Evolutionary conservation across 2,329 filamentous ascomycete genomes (phyloP).

Genomic region (Fusarium sp.): DNA sequence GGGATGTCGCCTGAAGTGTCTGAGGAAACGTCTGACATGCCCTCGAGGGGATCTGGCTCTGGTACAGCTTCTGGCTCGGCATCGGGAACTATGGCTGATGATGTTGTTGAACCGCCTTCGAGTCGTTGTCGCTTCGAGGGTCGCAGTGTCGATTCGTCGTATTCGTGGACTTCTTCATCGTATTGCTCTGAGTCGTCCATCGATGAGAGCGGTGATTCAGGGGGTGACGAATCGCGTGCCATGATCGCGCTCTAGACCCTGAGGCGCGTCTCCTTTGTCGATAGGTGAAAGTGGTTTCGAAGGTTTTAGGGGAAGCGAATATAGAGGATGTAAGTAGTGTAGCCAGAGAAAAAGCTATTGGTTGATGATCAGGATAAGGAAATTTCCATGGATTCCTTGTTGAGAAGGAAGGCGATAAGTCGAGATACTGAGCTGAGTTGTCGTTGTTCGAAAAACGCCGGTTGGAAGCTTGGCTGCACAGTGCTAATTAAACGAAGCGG

Average conservation of each 20-base stretch:
- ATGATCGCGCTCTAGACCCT: slow-evolving; percentile 49
- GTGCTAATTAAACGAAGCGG: slow-evolving; percentile 27
- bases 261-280: slow-evolving; percentile 42
- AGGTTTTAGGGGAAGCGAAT: not conserved
- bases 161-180: slow-evolving; percentile 61
- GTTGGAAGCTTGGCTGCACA: slow-evolving; percentile 44
- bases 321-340: not conserved
- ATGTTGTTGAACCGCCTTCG: slow-evolving; percentile 60
- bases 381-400: slow-evolving; percentile 10
- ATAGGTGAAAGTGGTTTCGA: slow-evolving; percentile 19
- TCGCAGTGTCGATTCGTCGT: slow-evolving; percentile 58
- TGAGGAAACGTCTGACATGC: slow-evolving; percentile 82
- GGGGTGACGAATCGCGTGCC: slow-evolving; percentile 56
- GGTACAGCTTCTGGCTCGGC: slow-evolving; percentile 62
- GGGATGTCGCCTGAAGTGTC: slow-evolving; percentile 91
- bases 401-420: slow-evolving; percentile 23
- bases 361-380: slow-evolving; percentile 9
- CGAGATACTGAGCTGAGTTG: slow-evolving; percentile 21
- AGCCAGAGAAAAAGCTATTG: not conserved
- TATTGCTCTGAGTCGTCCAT: slow-evolving; percentile 62
- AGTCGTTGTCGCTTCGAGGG: slow-evolving; percentile 64
- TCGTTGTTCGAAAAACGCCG: slow-evolving; percentile 45
- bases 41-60: slow-evolving; percentile 67
- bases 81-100: slow-evolving; percentile 59
- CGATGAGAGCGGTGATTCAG: slow-evolving; percentile 64